Conservation (phyloP, 345 rosid genomes). For the Gossypium anomalum region DNA sequence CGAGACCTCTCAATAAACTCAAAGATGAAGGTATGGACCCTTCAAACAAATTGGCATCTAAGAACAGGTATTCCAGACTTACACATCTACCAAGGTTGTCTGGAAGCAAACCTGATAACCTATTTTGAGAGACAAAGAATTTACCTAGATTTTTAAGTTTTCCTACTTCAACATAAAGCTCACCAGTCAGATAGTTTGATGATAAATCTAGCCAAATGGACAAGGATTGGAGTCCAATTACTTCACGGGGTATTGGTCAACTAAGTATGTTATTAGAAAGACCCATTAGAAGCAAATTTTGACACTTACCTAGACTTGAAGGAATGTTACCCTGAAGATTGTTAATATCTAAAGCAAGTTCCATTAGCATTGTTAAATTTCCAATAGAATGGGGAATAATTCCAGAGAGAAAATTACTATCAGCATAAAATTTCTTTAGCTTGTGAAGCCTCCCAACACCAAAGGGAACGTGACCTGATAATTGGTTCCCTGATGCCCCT, state of each 20-base stretch:
- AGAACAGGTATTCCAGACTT: neutral
- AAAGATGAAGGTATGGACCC: constrained; percentile 8
- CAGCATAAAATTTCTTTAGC: fast-evolving
- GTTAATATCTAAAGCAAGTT: neutral
- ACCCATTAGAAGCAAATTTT: neutral
- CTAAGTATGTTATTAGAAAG: constrained; percentile 5
- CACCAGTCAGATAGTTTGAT: neutral
- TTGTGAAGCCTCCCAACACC: constrained; percentile 3
- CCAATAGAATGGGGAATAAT: constrained; percentile 15
- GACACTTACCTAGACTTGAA: constrained; percentile 3
- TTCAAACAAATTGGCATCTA: constrained; percentile 6
- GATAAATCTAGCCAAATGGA: neutral
- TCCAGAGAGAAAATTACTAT: neutral
- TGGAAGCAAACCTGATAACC: neutral
- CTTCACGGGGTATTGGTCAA: constrained; percentile 9
- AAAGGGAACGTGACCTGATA: neutral
- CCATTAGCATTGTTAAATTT: neutral
- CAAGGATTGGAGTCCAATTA: neutral
- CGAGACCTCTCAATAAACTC: neutral
- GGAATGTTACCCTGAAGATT: constrained; percentile 15
- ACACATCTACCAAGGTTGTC: neutral
- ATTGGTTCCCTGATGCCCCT: neutral
- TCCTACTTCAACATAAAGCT: neutral
- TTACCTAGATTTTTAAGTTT: neutral
- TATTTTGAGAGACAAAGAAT: neutral